Base-by-base conservation (phyloP, 352 stramenopile genomes). In the Pythium phragmiticola region DNA sequence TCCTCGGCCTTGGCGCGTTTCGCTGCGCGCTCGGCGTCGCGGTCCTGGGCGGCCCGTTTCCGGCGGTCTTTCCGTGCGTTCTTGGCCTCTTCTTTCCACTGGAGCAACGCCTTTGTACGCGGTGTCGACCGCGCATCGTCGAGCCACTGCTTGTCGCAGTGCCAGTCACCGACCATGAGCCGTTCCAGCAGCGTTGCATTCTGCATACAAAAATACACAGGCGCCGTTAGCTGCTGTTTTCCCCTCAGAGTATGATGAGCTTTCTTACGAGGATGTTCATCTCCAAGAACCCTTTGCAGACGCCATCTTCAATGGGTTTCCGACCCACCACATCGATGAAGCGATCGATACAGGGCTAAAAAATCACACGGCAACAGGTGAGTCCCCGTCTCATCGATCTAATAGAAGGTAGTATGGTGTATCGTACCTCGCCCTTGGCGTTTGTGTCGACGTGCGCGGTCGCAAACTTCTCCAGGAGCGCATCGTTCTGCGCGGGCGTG, bases 251-350 rank as follows among this genome's bases (percentile, higher is more conserved):
- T 42, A 33, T 34, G 3, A 21, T n/a, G 4, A 26, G n/a, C 19
- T n/a, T n/a, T 7, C 77, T 37, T 66, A 91, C 84, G 74, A 94
- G 62, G 28, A 92, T 72, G 56, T 91, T 85, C 80, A 94, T 91
- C 62, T 94, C 85, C 33, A 87, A 60, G 46, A 94, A 91, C 0
- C 81, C 82, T 45, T 84, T 90, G 73, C 79, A 88, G 3, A 65
- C 52, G 2, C 61, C 64, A 7, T 17, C 59, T 2, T 72, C 43
- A 51, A 90, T 76, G 4, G 53, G 50, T 55, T 90, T 87, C 3
- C 75, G 64, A 0, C 81, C 85, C 6, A 94, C 70, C 0, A 91
- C 63, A 49, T 94, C 85, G 23, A 91, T 84, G 48, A 92, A 92
- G 16, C 68, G 77, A 66, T 94, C 85, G 2, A 88, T 63, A 49